Base-by-base conservation (phyloP, 2,329 filamentous ascomycete species). In the Colletotrichum cereale region DNA sequence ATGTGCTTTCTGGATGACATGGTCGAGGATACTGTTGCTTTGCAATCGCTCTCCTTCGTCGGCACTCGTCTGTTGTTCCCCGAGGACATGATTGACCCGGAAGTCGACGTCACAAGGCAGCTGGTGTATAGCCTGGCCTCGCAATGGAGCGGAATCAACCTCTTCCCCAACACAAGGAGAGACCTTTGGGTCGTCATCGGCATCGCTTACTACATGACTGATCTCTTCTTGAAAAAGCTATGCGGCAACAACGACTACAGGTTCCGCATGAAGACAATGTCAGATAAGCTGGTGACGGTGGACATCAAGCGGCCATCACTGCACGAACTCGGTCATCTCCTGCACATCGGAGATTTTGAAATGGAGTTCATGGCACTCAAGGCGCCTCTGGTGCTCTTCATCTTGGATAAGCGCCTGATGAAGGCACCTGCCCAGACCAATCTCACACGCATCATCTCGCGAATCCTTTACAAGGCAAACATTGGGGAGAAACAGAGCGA, bases 161-260 rank as follows among this genome's bases (percentile, higher is more conserved):
- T 99, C 75, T 92, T 97, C 58, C 92, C 96, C 0, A 93, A 95
- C 78, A 90, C 92, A 50, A 89, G 91, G 24, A 87, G 88, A 62
- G 96, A 99, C 80, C 90, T 91, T 65, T 99, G 96, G 96, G 90
- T 97, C 26, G 92, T 96, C 16, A 88, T 96, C 65, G 97, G 96
- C 18, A 92, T 97, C 57, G 93, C 96, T 0, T 95, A 96, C 84
- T 99, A 94, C 84, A 97, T 99, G 88, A 95, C 96, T 1, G 96
- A 98, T 76, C 88, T 94, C 5, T 98, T 97, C 81, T 93, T 98
- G 88, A 94, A 92, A 79, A 92, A 91, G 75, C 86, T 99, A 3
- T 97, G 94, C 78, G 96, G 96, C 10, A 97, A 97, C 79, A 99
- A 99, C 79, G 94, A 97, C 77, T 96, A 97, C 79, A 89, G 95